Conservation (phyloP, 441 rosid genomes). For the Pelargonium cotyledonis region DNA sequence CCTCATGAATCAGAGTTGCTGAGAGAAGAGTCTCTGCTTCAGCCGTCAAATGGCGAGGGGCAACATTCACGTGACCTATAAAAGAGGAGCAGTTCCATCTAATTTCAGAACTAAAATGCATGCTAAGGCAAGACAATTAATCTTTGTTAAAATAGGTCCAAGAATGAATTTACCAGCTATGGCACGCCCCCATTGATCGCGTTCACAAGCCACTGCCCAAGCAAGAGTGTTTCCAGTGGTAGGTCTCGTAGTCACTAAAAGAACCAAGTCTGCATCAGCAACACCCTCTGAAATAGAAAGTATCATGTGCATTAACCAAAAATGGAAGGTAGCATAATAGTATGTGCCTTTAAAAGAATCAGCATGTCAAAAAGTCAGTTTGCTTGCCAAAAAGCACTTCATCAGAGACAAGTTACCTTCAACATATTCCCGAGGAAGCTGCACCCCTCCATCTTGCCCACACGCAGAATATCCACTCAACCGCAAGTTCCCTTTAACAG, state of each 20-base stretch:
- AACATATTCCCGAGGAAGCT: conserved; percentile 84
- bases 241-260: conserved; percentile 94
- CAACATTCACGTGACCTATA: conserved; percentile 95
- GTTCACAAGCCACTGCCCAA: conserved; percentile 99
- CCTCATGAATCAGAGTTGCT: conserved; percentile 96
- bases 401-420: conserved; percentile 52
- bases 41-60: conserved; percentile 97
- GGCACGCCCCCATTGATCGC: conserved; percentile 99
- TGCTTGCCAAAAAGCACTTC: conserved; percentile 12
- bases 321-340: conserved; percentile 2
- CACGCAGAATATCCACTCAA: conserved; percentile 99
- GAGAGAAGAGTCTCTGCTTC: conserved; percentile 96
- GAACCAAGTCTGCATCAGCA: conserved; percentile 82
- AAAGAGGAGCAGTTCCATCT: conserved; percentile 11
- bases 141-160: background rate
- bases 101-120: background rate
- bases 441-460: conserved; percentile 99
- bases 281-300: conserved; percentile 60
- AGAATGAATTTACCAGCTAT: conserved; percentile 60
- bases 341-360: background rate
- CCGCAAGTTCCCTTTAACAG: conserved; percentile 91
- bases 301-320: conserved; percentile 6
- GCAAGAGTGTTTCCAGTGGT: conserved; percentile 99
- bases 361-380: conserved; percentile 15
- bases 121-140: background rate